A percentile compares a stretch with the other conserved stretches of the same genome.
Conservation (phyloP, 805 yeast genomes). For the Ogataea chonburiensis region DNA sequence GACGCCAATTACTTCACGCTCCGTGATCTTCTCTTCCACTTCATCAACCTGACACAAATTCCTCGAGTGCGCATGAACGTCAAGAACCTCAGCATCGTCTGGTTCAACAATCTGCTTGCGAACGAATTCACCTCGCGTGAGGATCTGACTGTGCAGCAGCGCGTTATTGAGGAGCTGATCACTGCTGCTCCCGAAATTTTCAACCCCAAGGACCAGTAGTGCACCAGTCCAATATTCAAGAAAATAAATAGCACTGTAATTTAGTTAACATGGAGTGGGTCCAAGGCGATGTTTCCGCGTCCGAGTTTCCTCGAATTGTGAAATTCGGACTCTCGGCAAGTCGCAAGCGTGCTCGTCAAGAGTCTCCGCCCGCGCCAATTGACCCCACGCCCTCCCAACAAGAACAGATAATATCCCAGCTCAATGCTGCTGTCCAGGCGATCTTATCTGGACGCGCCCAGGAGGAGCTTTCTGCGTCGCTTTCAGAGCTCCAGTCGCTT, state of each 20-base stretch:
- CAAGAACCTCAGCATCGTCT: constrained; percentile 79
- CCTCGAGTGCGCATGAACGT: constrained; percentile 81
- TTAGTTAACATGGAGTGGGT: constrained; percentile 5
- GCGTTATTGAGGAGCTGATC: constrained; percentile 86
- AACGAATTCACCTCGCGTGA: constrained; percentile 63
- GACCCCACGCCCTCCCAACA: background rate
- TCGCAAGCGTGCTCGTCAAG: constrained; percentile 4
- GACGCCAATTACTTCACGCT: constrained; percentile 95
- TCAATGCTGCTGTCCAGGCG: constrained; percentile 15
- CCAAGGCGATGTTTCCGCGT: constrained; percentile 3
- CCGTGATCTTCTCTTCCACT: constrained; percentile 80
- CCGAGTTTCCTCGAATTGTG: constrained; percentile 4
- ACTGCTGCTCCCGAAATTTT: constrained; percentile 78
- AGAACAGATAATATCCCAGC: constrained; percentile 1
- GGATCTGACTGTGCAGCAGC: constrained; percentile 31
- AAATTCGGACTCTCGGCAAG: background rate
- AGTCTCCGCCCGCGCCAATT: background rate
- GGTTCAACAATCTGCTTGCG: constrained; percentile 89
- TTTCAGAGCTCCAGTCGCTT: constrained; percentile 14
- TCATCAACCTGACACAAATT: constrained; percentile 35
- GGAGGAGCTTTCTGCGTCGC: constrained; percentile 11
- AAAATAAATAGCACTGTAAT: background rate
- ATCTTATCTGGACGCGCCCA: constrained; percentile 11
- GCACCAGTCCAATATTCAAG: background rate
- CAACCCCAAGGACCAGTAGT: constrained; percentile 31